Evolutionary conservation across 1,139 yeast genomes (phyloP), one percentile per base, ranked within the genome.

Genomic region (Zygoascus sp.): DNA sequence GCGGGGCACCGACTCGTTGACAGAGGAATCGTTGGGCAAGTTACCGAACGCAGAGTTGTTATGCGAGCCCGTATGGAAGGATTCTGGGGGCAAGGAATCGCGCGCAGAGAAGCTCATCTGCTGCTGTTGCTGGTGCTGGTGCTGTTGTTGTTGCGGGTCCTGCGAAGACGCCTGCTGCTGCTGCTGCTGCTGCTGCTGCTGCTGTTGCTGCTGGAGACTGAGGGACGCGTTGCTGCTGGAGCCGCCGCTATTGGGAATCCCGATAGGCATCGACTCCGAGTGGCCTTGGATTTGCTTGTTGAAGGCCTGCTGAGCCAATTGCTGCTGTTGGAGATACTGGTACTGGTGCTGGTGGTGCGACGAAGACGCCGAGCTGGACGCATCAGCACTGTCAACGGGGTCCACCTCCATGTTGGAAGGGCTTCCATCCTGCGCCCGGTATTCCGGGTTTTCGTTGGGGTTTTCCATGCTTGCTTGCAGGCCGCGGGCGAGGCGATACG

Each of bases 311-410:
- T 38, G 48, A 9, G 46, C 37, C 40, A 45, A 32, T 32, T 45
- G 47, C 22, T 44, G 48, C 21, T 44, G 40, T 35, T 45, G 58
- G 40, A 53, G 57, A 32, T 54, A 57, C 13, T 53, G 50, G 34
- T 55, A 54, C 40, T 52, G 54, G 40, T 53, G 53, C 45, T 53
- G 56, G 34, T 52, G 48, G 17, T 35, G 49, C 25, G 49, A 22
- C 15, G 53, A 28, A 20, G 41, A 34, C 27, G 40, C 21, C 19
- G 42, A 36, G 20, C 42, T 21, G n/a, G 45, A 27, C 10, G 45
- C 37, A 35, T 20, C 25, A 11, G 25, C 17, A 25, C 16, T n/a
- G 16, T 36, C 41, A 35, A 42, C 36, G 10, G 39, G 41, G 27
- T 42, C 45, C 32, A 42, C 45, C 13, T 42, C 45, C 30, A 42